phyloP scores from a whole-genome alignment of 1,284 basidiomycete genomes.

The Sanghuangporus weigelae region DNA sequence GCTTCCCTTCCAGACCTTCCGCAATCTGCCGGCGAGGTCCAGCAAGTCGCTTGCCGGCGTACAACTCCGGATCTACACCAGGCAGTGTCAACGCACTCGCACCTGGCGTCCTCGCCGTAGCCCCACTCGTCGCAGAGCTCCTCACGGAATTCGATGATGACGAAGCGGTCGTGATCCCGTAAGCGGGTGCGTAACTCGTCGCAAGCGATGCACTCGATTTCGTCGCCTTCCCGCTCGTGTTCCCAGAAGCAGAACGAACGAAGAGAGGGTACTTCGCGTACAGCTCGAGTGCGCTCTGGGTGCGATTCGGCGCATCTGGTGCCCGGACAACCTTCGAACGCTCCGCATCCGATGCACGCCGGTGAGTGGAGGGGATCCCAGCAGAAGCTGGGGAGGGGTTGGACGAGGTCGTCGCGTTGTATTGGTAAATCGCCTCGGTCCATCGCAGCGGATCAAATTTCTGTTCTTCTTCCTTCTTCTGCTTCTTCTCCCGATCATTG shows the following conservation, averaged over 20 bases:
- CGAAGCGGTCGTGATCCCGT: background rate
- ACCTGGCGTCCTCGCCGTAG: background rate
- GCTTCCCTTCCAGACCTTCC: conserved; percentile 8
- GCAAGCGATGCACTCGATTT: conserved; percentile 3
- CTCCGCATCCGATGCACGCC: background rate
- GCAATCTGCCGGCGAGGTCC: conserved; percentile 6
- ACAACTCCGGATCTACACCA: conserved; percentile 11
- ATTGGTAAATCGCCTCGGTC: background rate
- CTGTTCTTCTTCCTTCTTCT: background rate
- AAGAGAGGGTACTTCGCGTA: conserved; percentile 16
- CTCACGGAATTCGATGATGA: background rate
- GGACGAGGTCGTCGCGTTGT: background rate
- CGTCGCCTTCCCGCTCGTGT: background rate
- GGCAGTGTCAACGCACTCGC: background rate
- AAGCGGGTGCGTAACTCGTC: conserved; percentile 1
- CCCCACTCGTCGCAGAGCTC: background rate
- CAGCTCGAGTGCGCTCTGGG: conserved; percentile 13
- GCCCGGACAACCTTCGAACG: background rate
- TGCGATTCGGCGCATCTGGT: conserved; percentile 2
- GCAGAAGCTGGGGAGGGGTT: background rate
- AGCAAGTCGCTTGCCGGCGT: conserved; percentile 7
- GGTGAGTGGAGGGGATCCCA: background rate
- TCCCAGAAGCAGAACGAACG: background rate
- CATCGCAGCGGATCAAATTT: background rate
- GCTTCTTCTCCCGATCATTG: conserved; percentile 3